These are phyloP conservation scores for Diaporthe humulicola DNA, from an alignment of 2,329 filamentous ascomycete species.

Conservation along the genomic window DNA sequence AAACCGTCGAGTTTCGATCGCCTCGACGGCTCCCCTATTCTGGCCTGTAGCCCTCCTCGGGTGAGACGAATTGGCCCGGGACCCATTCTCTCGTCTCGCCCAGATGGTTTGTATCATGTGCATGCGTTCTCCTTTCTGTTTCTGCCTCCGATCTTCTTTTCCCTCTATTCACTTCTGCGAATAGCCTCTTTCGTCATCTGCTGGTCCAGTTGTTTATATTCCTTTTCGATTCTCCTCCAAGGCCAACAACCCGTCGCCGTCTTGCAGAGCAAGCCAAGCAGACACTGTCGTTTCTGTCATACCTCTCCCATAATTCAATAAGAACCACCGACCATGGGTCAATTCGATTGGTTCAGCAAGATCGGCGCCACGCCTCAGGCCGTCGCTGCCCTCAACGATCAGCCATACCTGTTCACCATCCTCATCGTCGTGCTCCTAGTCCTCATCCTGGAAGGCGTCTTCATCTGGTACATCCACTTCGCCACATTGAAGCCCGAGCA, in stretches of 20 bases:
- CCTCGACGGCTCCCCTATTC: slow-evolving; percentile 24
- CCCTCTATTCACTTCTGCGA: slow-evolving; percentile 27
- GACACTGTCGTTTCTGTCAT: slow-evolving; percentile 24
- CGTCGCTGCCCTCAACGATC: slow-evolving; percentile 72
- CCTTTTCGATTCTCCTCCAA: slow-evolving; percentile 28
- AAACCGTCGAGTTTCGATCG: slow-evolving; percentile 55
- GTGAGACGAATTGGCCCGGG: slow-evolving; percentile 27
- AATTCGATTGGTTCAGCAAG: slow-evolving; percentile 69
- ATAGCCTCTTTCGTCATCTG: slow-evolving; percentile 37
- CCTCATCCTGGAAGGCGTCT: slow-evolving; percentile 59
- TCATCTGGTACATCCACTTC: slow-evolving; percentile 71
- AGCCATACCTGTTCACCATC: slow-evolving; percentile 70
- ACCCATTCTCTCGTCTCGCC: slow-evolving; percentile 15
- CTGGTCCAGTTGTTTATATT: slow-evolving; percentile 40
- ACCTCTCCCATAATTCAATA: background rate
- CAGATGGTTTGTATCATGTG: slow-evolving; percentile 27
- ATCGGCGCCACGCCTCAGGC: slow-evolving; percentile 71
- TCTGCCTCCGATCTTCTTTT: slow-evolving; percentile 37
- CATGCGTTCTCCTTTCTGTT: slow-evolving; percentile 30
- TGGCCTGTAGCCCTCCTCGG: slow-evolving; percentile 15
- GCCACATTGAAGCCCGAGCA: slow-evolving; percentile 73
- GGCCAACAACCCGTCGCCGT: slow-evolving; percentile 1
- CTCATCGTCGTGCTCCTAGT: slow-evolving; percentile 67
- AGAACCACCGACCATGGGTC: slow-evolving; percentile 54
- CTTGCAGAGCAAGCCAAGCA: slow-evolving; percentile 40